Base-by-base conservation (phyloP, 495 filamentous ascomycete species). In the Achaetomiella virescens region DNA sequence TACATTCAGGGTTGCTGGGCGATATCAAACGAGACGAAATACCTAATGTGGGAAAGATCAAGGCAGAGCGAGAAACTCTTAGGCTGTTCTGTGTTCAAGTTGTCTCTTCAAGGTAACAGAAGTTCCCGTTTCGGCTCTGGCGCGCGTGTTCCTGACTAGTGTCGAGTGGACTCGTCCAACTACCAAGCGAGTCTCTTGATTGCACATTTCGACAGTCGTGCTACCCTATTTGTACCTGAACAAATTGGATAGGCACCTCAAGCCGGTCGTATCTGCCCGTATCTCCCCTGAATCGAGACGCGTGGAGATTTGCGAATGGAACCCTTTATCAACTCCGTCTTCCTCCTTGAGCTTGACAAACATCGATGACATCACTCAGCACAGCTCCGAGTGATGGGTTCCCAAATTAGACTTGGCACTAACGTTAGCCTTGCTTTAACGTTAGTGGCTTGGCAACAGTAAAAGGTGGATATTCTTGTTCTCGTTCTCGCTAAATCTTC, bases 61-160 rank as follows among this genome's bases (percentile, higher is more conserved):
- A 41, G n/a, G 36, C n/a, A 42, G 7, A 17, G 4, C 5, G 11
- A 24, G 2, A 18, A 3, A 4, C 0, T 3, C 2, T 48, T 9
- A 22, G 17, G 4, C 15, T 22, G 9, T 21, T 18, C 12, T 15
- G 17, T 36, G 25, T 20, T 29, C 15, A 17, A 3, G 40, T 42
- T 2, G 40, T 6, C 37, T 6, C 37, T 5, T 18, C 25, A 35
- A 33, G 25, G 25, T 22, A 29, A 20, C 40, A 20, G 1, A 17
- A 17, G n/a, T n/a, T n/a, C n/a, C 17, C 2, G 1, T 42, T 17
- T 42, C 8, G 37, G 33, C 20, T 52, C 10, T 31, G 29, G 33
- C 18, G 22, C 25, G 48, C 36, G 48, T 51, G 31, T 22, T 51
- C 44, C 44, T 55, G 52, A 55, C 52, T 48, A 55, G 43, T 27